Evolutionary conservation across 2,329 filamentous ascomycete genomes (phyloP).

Genomic region (Bertia moriformis): DNA sequence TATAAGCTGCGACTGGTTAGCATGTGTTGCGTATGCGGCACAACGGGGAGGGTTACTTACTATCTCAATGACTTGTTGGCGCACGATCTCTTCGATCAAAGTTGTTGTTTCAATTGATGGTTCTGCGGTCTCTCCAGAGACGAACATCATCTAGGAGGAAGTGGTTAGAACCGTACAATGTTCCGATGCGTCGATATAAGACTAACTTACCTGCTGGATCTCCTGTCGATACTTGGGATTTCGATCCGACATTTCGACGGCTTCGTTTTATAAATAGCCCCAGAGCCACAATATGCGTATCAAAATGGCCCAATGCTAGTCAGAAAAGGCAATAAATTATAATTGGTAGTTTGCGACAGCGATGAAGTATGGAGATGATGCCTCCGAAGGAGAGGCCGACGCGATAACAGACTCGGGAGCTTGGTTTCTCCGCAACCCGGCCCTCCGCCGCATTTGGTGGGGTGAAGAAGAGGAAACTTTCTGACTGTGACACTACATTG

Average conservation of each 20-base stretch:
- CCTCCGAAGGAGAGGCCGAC: too few relatives aligned
- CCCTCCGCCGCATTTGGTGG: background rate
- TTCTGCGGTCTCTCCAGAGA: slow-evolving; percentile 7
- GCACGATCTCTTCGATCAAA: slow-evolving; percentile 8
- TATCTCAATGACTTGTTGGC: slow-evolving; percentile 6
- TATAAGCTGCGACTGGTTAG: slow-evolving; percentile 5
- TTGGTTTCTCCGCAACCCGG: background rate
- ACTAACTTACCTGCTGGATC: slow-evolving; percentile 1
- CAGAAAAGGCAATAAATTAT: too few relatives aligned
- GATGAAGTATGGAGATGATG: too few relatives aligned
- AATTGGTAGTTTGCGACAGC: too few relatives aligned
- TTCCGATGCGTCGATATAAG: background rate
- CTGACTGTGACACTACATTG: background rate
- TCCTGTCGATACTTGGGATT: background rate
- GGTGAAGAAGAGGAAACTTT: background rate
- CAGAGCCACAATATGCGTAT: too few relatives aligned
- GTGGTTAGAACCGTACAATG: background rate
- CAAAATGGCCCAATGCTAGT: too few relatives aligned
- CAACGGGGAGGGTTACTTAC: slow-evolving; percentile 2
- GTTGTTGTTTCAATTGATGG: slow-evolving; percentile 6
- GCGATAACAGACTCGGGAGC: too few relatives aligned
- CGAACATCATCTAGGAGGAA: slow-evolving; percentile 10
- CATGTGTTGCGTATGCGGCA: background rate
- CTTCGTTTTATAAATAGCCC: too few relatives aligned
- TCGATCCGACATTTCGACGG: background rate